These are phyloP conservation scores for Fomitopsis pulvina DNA, from an alignment of 768 basidiomycete genomes.

Conservation along the genomic window DNA sequence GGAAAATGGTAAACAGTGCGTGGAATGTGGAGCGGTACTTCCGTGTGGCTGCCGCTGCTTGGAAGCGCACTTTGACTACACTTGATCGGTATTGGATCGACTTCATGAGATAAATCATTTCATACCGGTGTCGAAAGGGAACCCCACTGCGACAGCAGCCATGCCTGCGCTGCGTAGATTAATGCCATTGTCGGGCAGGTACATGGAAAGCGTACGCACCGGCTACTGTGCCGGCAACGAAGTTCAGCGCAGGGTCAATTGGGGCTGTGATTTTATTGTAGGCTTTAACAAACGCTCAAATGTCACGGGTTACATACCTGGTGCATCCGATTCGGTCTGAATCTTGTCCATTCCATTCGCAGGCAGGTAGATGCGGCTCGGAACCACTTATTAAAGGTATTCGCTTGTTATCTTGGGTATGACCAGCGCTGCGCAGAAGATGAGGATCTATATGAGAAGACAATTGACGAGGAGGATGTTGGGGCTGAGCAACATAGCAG, in stretches of 20 bases:
- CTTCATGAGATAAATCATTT: not conserved
- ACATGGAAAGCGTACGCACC: conserved; percentile 25
- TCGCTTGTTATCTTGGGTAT: no score
- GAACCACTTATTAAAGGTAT: no score
- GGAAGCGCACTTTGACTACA: conserved; percentile 76
- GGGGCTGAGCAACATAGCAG: no score
- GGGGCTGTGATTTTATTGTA: not conserved
- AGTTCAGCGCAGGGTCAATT: conserved; percentile 63
- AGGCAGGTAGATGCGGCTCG: no score
- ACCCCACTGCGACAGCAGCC: conserved; percentile 24
- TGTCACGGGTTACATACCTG: no score
- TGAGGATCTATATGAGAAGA: no score
- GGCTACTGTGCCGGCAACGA: conserved; percentile 71
- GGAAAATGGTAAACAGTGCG: conserved; percentile 59
- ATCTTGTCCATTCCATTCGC: no score
- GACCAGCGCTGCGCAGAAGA: no score
- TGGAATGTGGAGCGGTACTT: conserved; percentile 60
- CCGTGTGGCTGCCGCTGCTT: conserved; percentile 49
- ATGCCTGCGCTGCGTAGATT: conserved; percentile 13
- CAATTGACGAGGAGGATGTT: no score
- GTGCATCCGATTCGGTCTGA: no score
- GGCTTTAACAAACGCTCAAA: no score
- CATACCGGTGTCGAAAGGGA: conserved; percentile 29
- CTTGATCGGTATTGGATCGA: not conserved
- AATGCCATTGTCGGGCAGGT: not conserved